Evolutionary conservation across 2,329 filamentous ascomycete species (phyloP).

Genomic region (Penicillium sp.): DNA sequence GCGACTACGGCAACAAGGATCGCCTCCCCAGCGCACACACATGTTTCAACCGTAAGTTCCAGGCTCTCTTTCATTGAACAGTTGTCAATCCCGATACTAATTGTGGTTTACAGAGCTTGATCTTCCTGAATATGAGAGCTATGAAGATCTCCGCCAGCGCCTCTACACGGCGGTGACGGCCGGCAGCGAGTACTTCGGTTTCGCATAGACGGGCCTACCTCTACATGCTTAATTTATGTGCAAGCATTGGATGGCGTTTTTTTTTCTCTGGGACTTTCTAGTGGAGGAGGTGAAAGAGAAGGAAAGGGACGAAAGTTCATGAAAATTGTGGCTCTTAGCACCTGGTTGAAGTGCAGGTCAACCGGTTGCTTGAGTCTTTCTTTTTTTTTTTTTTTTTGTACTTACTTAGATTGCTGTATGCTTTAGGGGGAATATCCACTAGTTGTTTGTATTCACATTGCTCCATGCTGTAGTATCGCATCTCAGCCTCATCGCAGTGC

Average conservation of each 20-base stretch:
- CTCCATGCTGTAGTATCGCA: too few species aligned
- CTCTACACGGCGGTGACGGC: constrained; percentile 96
- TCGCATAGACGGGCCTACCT: constrained; percentile 64
- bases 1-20: constrained; percentile 95
- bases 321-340: constrained; percentile 13
- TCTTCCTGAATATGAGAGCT: constrained; percentile 96
- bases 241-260: constrained; percentile 42
- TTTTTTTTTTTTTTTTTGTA: constrained; percentile 15
- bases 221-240: constrained; percentile 24
- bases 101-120: constrained; percentile 72
- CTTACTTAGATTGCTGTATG: constrained; percentile 27
- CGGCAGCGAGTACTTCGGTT: constrained; percentile 95
- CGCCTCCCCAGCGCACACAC: constrained; percentile 95
- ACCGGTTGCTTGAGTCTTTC: constrained; percentile 16
- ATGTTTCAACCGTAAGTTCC: constrained; percentile 93
- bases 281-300: constrained; percentile 9
- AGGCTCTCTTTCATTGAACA: neutral
- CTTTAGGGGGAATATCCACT: constrained; percentile 20
- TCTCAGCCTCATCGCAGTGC: neutral
- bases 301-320: neutral
- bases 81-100: constrained; percentile 36
- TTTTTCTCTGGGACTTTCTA: constrained; percentile 24
- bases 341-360: constrained; percentile 47
- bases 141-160: constrained; percentile 84
- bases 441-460: neutral